A percentile compares a stretch with the other conserved stretches of the same genome.
Evolutionary conservation across 306 rosid species (phyloP).

Genomic region (Trifolium subterraneum): DNA sequence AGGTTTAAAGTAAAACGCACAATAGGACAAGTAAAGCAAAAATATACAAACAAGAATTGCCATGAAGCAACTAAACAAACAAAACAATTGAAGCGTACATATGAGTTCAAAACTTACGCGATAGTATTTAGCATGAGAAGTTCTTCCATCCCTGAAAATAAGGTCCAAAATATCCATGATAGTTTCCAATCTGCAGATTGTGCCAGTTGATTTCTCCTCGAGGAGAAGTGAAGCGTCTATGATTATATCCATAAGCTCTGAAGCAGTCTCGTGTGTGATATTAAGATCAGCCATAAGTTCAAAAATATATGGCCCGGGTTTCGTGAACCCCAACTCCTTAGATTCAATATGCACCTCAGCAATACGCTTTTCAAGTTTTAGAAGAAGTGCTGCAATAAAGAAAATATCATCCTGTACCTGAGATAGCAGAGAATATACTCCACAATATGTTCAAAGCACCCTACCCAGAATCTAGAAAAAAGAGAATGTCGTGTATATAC

Average conservation of each 20-base stretch:
- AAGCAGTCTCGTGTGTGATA: conserved; percentile 66
- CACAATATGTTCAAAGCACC: conserved; percentile 31
- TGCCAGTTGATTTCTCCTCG: conserved; percentile 62
- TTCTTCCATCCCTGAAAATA: conserved; percentile 64
- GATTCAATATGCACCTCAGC: conserved; percentile 84
- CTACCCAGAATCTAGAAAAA: conserved; percentile 28
- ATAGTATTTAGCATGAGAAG: conserved; percentile 75
- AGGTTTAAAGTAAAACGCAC: conserved; percentile 41
- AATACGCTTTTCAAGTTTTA: conserved; percentile 90
- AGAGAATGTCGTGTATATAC: conserved; percentile 8
- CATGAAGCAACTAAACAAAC: conserved; percentile 31
- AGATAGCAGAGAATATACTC: conserved; percentile 32
- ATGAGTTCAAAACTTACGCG: conserved; percentile 59
- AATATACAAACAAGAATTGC: conserved; percentile 32
- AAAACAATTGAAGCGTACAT: conserved; percentile 36
- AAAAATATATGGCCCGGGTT: conserved; percentile 84
- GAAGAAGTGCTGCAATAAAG: conserved; percentile 79
- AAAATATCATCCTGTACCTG: conserved; percentile 35
- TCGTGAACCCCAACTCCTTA: conserved; percentile 86
- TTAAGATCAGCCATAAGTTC: conserved; percentile 84
- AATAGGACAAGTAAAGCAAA: conserved; percentile 28
- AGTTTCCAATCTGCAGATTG: conserved; percentile 74
- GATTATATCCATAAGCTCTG: conserved; percentile 58
- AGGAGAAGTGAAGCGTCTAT: conserved; percentile 71
- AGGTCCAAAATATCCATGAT: conserved; percentile 64